Percentiles rank a stretch among this genome's conserved stretches.
phyloP scores from a whole-genome alignment of 2,329 filamentous ascomycete genomes.

The Sclerotinia glacialis region DNA sequence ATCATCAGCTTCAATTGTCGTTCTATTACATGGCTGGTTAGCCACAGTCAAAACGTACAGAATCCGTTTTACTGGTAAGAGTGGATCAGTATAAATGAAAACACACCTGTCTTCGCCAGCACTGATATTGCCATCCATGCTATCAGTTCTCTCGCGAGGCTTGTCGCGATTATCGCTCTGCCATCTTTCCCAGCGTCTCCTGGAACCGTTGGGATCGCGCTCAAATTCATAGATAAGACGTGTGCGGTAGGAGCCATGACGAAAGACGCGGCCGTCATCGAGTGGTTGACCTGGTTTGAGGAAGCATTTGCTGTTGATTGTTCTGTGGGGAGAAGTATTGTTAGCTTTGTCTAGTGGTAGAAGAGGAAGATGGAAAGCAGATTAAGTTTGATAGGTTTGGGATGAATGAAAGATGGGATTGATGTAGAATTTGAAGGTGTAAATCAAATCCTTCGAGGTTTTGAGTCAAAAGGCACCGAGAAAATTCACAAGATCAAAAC shows the following conservation, averaged over 20 bases:
- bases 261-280: background rate
- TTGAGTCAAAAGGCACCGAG: too few species aligned
- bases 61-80: background rate
- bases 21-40: background rate
- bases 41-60: background rate
- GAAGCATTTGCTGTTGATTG: background rate
- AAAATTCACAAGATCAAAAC: background rate
- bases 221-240: background rate
- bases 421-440: background rate
- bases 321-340: background rate
- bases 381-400: accelerated
- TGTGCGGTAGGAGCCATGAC: background rate
- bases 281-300: background rate
- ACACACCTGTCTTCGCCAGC: background rate
- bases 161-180: background rate
- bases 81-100: background rate
- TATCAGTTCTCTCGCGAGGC: background rate
- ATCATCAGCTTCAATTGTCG: background rate
- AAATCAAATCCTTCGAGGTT: too few species aligned
- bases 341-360: background rate
- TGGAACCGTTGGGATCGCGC: background rate
- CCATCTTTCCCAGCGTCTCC: background rate
- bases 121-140: background rate
- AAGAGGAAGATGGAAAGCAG: too few species aligned
- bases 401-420: background rate